These are phyloP conservation scores for Naganishia randhawae DNA, from an alignment of 768 basidiomycete genomes.

Conservation along the genomic window DNA sequence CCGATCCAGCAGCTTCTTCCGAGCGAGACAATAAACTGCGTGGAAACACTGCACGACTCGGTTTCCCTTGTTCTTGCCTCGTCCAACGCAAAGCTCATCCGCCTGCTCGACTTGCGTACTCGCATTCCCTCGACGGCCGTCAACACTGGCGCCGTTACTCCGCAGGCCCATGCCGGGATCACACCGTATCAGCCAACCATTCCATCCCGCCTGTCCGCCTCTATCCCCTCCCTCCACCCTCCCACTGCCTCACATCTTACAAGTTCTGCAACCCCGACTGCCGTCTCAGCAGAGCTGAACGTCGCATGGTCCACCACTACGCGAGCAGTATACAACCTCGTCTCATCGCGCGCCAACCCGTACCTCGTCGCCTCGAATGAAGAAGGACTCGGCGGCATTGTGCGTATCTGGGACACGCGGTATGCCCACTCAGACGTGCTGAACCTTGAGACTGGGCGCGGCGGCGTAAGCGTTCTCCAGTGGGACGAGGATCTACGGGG, in stretches of 20 bases:
- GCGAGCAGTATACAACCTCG: conserved; percentile 38
- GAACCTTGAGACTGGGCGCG: conserved; percentile 38
- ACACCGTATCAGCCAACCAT: conserved; percentile 38
- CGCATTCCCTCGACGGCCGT: background rate
- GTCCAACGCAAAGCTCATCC: conserved; percentile 19
- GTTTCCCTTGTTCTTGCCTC: conserved; percentile 19
- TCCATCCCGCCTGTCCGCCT: conserved; percentile 38
- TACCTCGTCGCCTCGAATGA: conserved; percentile 44
- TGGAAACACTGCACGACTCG: conserved; percentile 28
- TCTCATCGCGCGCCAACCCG: conserved; percentile 35
- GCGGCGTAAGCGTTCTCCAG: conserved; percentile 33
- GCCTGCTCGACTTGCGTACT: conserved; percentile 25
- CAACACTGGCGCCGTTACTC: conserved; percentile 30
- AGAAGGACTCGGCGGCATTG: conserved; percentile 31
- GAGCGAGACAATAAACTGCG: conserved; percentile 34
- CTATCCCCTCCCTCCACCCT: conserved; percentile 21
- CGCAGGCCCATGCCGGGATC: conserved; percentile 9
- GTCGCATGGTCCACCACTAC: conserved; percentile 24
- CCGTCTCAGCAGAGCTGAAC: background rate
- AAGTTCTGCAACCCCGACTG: background rate
- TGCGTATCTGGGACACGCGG: conserved; percentile 45
- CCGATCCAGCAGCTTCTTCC: conserved; percentile 25
- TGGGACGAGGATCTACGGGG: conserved; percentile 33
- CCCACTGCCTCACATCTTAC: conserved; percentile 13
- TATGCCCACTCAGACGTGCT: conserved; percentile 36